Conservation (phyloP, 352 stramenopile species). For the Pythium pyrilobum region DNA sequence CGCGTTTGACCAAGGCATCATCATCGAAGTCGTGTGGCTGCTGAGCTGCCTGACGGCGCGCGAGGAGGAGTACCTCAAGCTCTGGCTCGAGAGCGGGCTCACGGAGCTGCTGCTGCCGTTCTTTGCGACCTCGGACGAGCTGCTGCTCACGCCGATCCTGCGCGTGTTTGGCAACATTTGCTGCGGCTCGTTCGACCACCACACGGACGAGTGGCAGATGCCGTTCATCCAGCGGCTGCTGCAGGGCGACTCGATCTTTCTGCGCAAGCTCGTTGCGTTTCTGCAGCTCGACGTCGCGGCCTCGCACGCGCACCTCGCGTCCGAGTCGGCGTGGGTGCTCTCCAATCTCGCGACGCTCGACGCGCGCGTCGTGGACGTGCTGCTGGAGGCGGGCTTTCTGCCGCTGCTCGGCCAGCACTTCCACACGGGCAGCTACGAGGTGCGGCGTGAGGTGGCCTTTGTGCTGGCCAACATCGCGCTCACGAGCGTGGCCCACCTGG, state of each 20-base stretch:
- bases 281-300: constrained; percentile 32
- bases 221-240: constrained; percentile 48
- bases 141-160: constrained; percentile 66
- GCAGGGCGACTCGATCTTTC: constrained; percentile 37
- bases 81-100: constrained; percentile 55
- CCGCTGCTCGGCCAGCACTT: constrained; percentile 56
- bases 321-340: constrained; percentile 68
- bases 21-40: constrained; percentile 81
- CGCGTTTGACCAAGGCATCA: constrained; percentile 41
- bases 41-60: constrained; percentile 84
- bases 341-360: constrained; percentile 73
- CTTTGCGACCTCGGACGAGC: constrained; percentile 53
- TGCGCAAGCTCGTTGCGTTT: constrained; percentile 56
- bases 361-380: constrained; percentile 39
- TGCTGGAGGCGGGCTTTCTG: constrained; percentile 49
- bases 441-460: constrained; percentile 71
- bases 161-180: constrained; percentile 81
- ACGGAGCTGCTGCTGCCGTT: constrained; percentile 50
- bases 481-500: constrained; percentile 41
- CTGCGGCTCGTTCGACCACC: constrained; percentile 57
- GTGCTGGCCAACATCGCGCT: constrained; percentile 69
- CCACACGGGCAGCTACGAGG: constrained; percentile 51
- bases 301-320: constrained; percentile 33
- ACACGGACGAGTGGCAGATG: constrained; percentile 71
- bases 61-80: constrained; percentile 61